Percentiles rank a stretch among this genome's conserved stretches.
phyloP scores from a whole-genome alignment of 495 filamentous ascomycete species.

The Aspergillus incahuasiensis region DNA sequence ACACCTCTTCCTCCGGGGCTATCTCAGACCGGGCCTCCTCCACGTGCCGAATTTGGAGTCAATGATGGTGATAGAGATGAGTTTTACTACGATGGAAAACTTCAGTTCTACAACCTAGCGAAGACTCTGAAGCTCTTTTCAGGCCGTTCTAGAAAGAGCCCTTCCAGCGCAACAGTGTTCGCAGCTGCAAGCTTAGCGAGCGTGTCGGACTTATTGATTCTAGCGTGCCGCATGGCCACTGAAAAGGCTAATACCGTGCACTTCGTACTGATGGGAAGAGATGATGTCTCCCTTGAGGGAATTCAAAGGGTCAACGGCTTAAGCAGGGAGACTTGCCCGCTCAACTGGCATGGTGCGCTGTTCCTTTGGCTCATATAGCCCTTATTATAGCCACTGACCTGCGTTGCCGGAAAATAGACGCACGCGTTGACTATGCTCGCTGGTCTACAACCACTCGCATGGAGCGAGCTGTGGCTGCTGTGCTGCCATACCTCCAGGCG shows the following conservation, averaged over 20 bases:
- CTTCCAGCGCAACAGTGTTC: conserved; percentile 42
- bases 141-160: conserved; percentile 18
- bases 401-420: conserved; percentile 29
- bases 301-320: conserved; percentile 49
- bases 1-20: background rate
- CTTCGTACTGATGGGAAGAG: conserved; percentile 51
- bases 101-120: conserved; percentile 52
- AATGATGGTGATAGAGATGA: conserved; percentile 18
- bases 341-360: conserved; percentile 49
- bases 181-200: conserved; percentile 47
- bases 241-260: conserved; percentile 46
- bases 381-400: background rate
- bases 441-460: conserved; percentile 48
- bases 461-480: conserved; percentile 42
- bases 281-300: conserved; percentile 47
- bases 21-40: conserved; percentile 12
- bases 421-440: conserved; percentile 42
- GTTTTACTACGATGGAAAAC: conserved; percentile 50
- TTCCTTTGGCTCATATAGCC: background rate
- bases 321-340: conserved; percentile 38
- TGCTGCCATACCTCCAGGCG: conserved; percentile 39
- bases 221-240: conserved; percentile 51
- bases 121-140: conserved; percentile 41
- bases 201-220: conserved; percentile 47
- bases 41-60: conserved; percentile 23